Percentiles rank a stretch among this genome's conserved stretches.
Conservation (phyloP, 352 stramenopile genomes). For the Pythium diclinum region DNA sequence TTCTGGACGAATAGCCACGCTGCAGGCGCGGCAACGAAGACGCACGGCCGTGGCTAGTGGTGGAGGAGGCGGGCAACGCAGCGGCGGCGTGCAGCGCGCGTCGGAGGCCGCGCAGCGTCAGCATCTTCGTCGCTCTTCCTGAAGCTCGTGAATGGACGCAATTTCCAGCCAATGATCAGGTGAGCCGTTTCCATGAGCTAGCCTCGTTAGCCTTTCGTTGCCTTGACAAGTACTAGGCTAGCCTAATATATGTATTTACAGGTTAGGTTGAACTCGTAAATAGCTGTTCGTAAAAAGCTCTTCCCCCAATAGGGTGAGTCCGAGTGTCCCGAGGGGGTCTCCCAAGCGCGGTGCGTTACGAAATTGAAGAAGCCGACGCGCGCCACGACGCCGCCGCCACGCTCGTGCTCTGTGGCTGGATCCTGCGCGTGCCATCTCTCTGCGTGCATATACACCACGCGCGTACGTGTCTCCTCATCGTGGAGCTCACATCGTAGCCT, state of each 20-base stretch:
- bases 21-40: background rate
- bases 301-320: background rate
- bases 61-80: background rate
- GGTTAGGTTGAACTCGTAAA: background rate
- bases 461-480: background rate
- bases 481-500: background rate
- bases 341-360: constrained; percentile 4
- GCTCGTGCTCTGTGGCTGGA: background rate
- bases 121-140: constrained; percentile 4
- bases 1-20: background rate
- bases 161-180: constrained; percentile 16
- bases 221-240: background rate
- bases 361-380: constrained; percentile 14
- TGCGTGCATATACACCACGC: background rate
- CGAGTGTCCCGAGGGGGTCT: background rate
- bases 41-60: background rate
- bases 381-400: background rate
- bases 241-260: background rate
- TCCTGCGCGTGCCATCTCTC: background rate
- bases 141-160: background rate
- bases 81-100: background rate
- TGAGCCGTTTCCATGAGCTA: background rate
- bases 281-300: constrained; percentile 12
- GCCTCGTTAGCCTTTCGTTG: background rate
- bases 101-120: constrained; percentile 15